Percentiles rank a stretch among this genome's conserved stretches.
Conservation (phyloP, 2,329 filamentous ascomycete species). For the Mariannaea sp. region DNA sequence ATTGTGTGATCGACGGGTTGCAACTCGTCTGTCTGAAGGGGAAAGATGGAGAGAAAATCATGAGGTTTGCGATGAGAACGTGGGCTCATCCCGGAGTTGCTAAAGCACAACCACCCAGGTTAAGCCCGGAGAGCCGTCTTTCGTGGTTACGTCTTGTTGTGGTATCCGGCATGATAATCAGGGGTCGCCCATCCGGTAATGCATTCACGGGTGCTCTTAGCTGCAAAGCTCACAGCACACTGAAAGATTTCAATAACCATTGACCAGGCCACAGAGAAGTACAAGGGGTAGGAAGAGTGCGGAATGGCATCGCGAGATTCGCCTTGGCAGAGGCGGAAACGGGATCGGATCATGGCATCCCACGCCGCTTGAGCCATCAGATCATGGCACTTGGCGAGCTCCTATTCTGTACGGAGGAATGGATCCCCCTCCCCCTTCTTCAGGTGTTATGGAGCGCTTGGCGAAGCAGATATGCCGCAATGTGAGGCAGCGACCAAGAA, state of each 20-base stretch:
- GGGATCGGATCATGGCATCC: background rate
- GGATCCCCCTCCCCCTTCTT: background rate
- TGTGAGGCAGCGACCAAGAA: too few species aligned
- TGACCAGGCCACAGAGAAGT: too few species aligned
- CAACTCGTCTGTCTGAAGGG: slow-evolving; percentile 5
- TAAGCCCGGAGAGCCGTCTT: background rate
- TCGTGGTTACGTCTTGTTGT: slow-evolving; percentile 1
- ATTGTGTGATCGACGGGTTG: background rate
- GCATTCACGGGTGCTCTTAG: background rate
- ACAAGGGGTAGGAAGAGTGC: background rate
- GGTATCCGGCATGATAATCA: slow-evolving; percentile 8
- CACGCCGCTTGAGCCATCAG: slow-evolving; percentile 6
- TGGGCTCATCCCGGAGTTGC: slow-evolving; percentile 7
- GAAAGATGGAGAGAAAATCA: slow-evolving; percentile 3
- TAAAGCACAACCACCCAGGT: slow-evolving; percentile 7
- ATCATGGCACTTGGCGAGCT: background rate
- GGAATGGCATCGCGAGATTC: slow-evolving; percentile 1
- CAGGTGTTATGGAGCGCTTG: background rate
- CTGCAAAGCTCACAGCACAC: background rate
- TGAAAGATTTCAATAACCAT: too few species aligned
- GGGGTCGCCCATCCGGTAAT: slow-evolving; percentile 7
- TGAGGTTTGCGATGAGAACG: background rate
- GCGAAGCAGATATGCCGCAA: background rate
- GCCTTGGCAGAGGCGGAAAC: background rate
- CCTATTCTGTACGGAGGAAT: background rate